These are phyloP conservation scores for Penicillium pancosmium DNA, from an alignment of 495 filamentous ascomycete species.

Conservation along the genomic window DNA sequence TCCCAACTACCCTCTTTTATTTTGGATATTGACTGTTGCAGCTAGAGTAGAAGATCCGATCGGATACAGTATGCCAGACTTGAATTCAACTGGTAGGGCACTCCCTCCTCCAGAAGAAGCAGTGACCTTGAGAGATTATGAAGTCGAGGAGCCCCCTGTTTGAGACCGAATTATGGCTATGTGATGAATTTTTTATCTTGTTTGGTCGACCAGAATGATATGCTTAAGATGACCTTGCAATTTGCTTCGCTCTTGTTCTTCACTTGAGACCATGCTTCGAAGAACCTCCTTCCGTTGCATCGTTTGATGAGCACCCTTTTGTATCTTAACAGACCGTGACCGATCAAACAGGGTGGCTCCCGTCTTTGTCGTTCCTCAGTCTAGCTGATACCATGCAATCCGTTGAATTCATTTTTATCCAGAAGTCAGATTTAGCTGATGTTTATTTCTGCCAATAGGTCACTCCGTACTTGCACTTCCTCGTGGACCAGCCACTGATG, in stretches of 20 bases:
- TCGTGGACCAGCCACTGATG: slow-evolving; percentile 24
- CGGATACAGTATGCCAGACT: slow-evolving; percentile 28
- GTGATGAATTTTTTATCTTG: slow-evolving; percentile 9
- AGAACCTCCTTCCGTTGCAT: neutral
- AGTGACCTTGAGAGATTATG: slow-evolving; percentile 41
- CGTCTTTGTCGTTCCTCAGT: slow-evolving; percentile 21
- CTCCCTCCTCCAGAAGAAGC: slow-evolving; percentile 31
- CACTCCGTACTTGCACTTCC: slow-evolving; percentile 19
- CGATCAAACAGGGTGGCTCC: slow-evolving; percentile 24
- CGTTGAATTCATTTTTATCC: slow-evolving; percentile 10
- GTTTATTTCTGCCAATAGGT: slow-evolving; percentile 25
- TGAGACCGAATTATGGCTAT: neutral
- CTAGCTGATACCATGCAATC: slow-evolving; percentile 25
- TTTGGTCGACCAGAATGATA: neutral
- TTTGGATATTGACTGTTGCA: slow-evolving; percentile 21
- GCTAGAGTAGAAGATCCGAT: slow-evolving; percentile 23
- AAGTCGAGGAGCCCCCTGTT: slow-evolving; percentile 43
- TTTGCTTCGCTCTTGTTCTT: neutral
- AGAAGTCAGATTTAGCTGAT: slow-evolving; percentile 41
- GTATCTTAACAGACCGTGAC: slow-evolving; percentile 23
- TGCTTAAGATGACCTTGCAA: slow-evolving; percentile 1
- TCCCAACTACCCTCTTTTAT: neutral
- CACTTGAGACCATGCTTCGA: too few species aligned
- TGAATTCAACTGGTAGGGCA: slow-evolving; percentile 34
- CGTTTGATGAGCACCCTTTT: slow-evolving; percentile 3